These are phyloP conservation scores for Skeletonema menzelii DNA, from an alignment of 108 stramenopile genomes.

Conservation along the genomic window DNA sequence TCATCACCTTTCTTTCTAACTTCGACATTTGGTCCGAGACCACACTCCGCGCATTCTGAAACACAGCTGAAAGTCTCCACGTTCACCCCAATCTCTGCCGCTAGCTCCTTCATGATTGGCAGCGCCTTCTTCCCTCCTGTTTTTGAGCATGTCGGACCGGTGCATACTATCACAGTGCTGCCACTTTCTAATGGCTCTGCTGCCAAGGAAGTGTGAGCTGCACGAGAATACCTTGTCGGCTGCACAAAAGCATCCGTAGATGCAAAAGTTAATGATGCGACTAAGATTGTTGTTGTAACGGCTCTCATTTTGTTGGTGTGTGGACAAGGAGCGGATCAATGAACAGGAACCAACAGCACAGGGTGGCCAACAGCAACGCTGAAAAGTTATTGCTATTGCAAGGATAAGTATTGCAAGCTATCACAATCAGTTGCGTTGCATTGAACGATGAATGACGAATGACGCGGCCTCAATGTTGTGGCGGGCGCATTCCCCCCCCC, in stretches of 20 bases:
- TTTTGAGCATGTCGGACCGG: conserved; percentile 60
- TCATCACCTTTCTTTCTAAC: conserved; percentile 58
- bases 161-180: conserved; percentile 64
- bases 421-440: no score
- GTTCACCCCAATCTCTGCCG: conserved; percentile 38
- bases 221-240: neutral
- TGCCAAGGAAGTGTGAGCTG: neutral
- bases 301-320: neutral
- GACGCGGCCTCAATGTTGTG: no score
- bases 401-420: no score
- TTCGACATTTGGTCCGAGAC: conserved; percentile 70
- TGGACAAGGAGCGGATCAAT: neutral
- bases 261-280: neutral
- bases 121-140: conserved; percentile 57
- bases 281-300: neutral
- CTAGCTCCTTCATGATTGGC: conserved; percentile 54
- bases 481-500: no score
- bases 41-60: conserved; percentile 76
- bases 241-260: neutral
- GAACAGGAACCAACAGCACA: neutral
- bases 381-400: no score
- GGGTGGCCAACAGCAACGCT: no score
- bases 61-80: conserved; percentile 73
- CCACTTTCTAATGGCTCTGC: conserved; percentile 54
- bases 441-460: no score